phyloP scores from a whole-genome alignment of 495 filamentous ascomycete genomes.

The Saxophila tyrrhenica region DNA sequence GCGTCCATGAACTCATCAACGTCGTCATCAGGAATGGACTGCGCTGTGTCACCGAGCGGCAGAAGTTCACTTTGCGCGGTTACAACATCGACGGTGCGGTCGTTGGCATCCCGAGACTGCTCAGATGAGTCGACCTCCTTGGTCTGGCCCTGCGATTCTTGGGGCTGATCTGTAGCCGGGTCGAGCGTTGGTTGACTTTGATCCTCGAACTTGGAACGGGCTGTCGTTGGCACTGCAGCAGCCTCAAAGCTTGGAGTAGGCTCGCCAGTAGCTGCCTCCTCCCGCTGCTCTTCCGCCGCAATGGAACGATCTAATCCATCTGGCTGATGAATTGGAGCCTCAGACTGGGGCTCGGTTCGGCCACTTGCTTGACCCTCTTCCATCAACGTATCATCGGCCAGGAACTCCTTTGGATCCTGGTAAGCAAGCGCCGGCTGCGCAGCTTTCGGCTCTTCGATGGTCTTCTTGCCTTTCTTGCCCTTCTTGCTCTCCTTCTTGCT shows the following conservation, averaged over 20 bases:
- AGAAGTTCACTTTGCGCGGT: background rate
- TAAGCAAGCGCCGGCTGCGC: background rate
- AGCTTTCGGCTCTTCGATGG: background rate
- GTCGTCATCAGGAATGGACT: background rate
- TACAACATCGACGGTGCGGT: background rate
- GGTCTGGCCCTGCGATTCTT: no score
- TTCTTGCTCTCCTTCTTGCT: slow-evolving; percentile 24
- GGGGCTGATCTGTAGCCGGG: no score
- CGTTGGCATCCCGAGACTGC: no score
- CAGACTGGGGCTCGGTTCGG: background rate
- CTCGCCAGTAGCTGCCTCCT: background rate
- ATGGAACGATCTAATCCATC: background rate
- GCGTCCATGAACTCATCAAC: background rate
- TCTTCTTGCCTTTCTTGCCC: slow-evolving; percentile 15
- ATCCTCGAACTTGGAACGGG: no score
- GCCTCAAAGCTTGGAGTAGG: background rate
- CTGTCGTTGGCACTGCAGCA: no score
- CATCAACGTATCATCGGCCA: background rate
- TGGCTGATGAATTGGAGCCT: background rate
- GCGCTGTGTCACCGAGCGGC: background rate
- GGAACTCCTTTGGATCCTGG: background rate
- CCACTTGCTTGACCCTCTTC: background rate
- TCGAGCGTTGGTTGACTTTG: no score
- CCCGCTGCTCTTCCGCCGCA: background rate
- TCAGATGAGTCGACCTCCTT: no score